phyloP scores from a whole-genome alignment of 345 rosid species.

The Salix arbutifolia region DNA sequence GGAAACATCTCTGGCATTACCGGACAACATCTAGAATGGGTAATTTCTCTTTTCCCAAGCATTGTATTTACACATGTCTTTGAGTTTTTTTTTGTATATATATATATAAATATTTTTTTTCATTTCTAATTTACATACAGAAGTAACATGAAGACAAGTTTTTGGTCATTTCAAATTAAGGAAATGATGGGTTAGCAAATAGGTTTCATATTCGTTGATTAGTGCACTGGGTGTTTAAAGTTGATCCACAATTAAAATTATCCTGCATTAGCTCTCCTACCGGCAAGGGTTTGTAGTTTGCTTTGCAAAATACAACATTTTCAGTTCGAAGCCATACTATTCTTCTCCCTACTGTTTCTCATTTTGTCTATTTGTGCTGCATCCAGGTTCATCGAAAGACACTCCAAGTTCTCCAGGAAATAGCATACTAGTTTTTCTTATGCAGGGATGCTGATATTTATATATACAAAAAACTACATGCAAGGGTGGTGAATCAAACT shows the following conservation, averaged over 20 bases:
- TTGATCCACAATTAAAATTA: too few relatives aligned
- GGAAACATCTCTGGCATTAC: slow-evolving; percentile 83
- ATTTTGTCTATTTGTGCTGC: slow-evolving; percentile 11
- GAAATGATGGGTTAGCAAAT: background rate
- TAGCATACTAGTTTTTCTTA: slow-evolving; percentile 51
- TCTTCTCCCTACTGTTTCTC: background rate
- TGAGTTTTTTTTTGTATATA: background rate
- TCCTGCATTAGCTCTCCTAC: background rate
- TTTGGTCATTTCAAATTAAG: background rate
- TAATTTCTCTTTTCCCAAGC: slow-evolving; percentile 27
- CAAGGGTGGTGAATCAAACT: too few relatives aligned
- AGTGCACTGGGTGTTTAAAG: background rate
- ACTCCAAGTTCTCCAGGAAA: slow-evolving; percentile 74
- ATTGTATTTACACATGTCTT: background rate
- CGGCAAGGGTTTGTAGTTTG: background rate
- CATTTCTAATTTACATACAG: background rate
- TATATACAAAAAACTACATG: too few relatives aligned
- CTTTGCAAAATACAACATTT: background rate
- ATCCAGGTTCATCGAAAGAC: slow-evolving; percentile 84
- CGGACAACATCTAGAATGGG: slow-evolving; percentile 97
- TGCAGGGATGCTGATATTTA: background rate
- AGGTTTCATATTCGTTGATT: background rate
- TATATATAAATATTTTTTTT: background rate
- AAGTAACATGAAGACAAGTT: background rate
- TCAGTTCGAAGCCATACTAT: background rate